A percentile compares a stretch with the other conserved stretches of the same genome.
Conservation (phyloP, 495 filamentous ascomycete species). For the Penicillium paxilli region DNA sequence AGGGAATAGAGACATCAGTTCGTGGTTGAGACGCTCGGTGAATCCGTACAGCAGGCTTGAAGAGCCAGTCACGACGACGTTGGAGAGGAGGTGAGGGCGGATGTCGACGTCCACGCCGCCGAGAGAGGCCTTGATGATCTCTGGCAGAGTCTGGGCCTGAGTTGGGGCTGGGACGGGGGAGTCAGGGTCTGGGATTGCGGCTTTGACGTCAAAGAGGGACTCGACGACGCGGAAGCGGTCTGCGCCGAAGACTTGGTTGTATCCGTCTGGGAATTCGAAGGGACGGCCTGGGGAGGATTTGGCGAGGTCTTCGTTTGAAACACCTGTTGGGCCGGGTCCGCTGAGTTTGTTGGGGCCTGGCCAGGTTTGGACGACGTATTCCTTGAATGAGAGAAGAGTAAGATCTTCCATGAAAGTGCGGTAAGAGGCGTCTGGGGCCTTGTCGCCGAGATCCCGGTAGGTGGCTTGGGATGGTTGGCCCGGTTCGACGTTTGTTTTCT, state of each 20-base stretch:
- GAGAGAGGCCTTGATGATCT: slow-evolving; percentile 75
- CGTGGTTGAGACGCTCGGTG: slow-evolving; percentile 82
- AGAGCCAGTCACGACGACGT: slow-evolving; percentile 92
- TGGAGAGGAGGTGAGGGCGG: slow-evolving; percentile 75
- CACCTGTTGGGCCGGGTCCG: slow-evolving; percentile 54
- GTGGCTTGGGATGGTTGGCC: slow-evolving; percentile 73
- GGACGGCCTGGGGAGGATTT: slow-evolving; percentile 68
- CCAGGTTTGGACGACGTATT: slow-evolving; percentile 94
- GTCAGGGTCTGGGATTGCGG: slow-evolving; percentile 45
- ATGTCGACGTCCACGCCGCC: slow-evolving; percentile 83
- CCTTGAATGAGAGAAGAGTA: slow-evolving; percentile 92
- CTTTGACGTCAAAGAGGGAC: slow-evolving; percentile 82
- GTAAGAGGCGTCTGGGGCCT: slow-evolving; percentile 69
- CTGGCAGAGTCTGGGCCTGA: slow-evolving; percentile 72
- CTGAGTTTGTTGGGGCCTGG: slow-evolving; percentile 71
- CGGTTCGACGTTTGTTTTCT: slow-evolving; percentile 87
- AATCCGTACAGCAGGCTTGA: slow-evolving; percentile 83
- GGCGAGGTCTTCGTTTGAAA: slow-evolving; percentile 68
- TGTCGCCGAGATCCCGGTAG: slow-evolving; percentile 63
- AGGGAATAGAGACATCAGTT: slow-evolving; percentile 76
- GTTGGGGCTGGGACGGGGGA: slow-evolving; percentile 51
- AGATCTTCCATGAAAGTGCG: slow-evolving; percentile 86
- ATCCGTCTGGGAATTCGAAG: slow-evolving; percentile 95
- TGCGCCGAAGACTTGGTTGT: slow-evolving; percentile 87
- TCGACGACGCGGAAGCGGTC: slow-evolving; percentile 85